Evolutionary conservation across 495 filamentous ascomycete genomes (phyloP), one percentile per base, ranked within the genome.

Genomic region (Lasiosphaeriaceae sp.): DNA sequence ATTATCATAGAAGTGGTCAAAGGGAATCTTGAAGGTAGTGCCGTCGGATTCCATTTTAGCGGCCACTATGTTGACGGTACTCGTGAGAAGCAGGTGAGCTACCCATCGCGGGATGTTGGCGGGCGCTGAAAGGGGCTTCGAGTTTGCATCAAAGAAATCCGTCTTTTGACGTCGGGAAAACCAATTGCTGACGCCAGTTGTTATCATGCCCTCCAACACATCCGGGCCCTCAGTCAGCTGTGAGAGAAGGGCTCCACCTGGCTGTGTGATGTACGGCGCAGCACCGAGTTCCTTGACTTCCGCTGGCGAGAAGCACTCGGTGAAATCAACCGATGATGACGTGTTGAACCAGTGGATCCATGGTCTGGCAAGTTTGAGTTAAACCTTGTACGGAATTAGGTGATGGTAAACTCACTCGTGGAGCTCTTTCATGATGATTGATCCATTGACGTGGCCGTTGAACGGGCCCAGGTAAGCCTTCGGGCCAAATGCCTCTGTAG

Each of bases 381-480:
- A 44, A 3, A 31, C 41, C 3, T n/a, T 44, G 14, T 20, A 3
- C 3, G 26, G 26, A 3, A 9, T 31, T 31, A 44, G 19, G 14
- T 16, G 4, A 16, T 4, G 14, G 16, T 3, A 16, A 20, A 44
- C 41, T 44, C 14, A 44, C 35, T 53, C 50, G 35, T 43, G 50
- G 22, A 53, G 50, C 35, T 53, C 50, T 17, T 53, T 53, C 50
- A 53, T 53, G 19, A 53, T 43, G 35, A 44, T 21, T 11, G 50
- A 26, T 17, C 50, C 50, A 31, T 53, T 53, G 3, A 53, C 50
- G 41, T 53, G 50, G 50, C 50, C 50, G 21, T 53, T 53, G 37
- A 53, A 53, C 9, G 50, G 50, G 9, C 50, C 50, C 17, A 53
- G 37, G 19, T 53, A 53, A 3, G 31, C 50, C 22, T 24, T 53